Base-by-base conservation (phyloP, 805 yeast genomes). In the Candida krabiensis region DNA sequence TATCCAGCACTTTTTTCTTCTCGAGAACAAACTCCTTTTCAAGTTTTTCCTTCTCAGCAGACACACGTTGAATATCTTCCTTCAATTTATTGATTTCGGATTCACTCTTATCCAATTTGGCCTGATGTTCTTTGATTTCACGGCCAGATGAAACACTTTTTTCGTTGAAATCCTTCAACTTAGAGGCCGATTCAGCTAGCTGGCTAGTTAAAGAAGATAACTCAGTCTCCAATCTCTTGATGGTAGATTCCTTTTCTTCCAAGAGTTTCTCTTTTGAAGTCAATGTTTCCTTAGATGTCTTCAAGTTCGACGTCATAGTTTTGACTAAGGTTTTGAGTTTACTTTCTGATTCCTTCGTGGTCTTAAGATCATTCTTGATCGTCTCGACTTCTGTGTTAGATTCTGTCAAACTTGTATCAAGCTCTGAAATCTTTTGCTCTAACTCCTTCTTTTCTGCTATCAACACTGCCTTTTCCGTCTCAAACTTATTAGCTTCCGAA, bases 151-250 rank as follows among this genome's bases (percentile, higher is more conserved):
- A 12, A 17, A 13, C 28, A 18, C 25, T 26, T 13, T 27, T 23
- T n/a, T 9, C 31, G 15, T 21, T 15, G 19, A 22, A n/a, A 4
- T 29, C 38, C 17, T 28, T 29, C 30, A 29, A 18, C 18, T 36
- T 25, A 21, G 29, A 26, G n/a, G n/a, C 15, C 8, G 29, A 26
- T 7, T 60, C 9, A 71, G 64, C 44, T 64, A 70, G 24, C 28
- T 37, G 33, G 22, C n/a, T 19, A 7, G 42, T 16, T 16, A 33
- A 18, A 9, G 19, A 18, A 8, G 33, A 18, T 6, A 18, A 11
- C 37, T 33, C 21, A 11, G 21, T 13, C 15, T 30, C 24, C 11
- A 33, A 19, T 19, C 26, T 9, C 51, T 45, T 5, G 44, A 16
- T 19, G 45, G 47, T 28, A 56, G 29, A 1, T 45, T 51, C 7